A percentile compares a stretch with the other conserved stretches of the same genome.
Evolutionary conservation across 257 asterid species (phyloP).

Genomic region (Plantago elongata): DNA sequence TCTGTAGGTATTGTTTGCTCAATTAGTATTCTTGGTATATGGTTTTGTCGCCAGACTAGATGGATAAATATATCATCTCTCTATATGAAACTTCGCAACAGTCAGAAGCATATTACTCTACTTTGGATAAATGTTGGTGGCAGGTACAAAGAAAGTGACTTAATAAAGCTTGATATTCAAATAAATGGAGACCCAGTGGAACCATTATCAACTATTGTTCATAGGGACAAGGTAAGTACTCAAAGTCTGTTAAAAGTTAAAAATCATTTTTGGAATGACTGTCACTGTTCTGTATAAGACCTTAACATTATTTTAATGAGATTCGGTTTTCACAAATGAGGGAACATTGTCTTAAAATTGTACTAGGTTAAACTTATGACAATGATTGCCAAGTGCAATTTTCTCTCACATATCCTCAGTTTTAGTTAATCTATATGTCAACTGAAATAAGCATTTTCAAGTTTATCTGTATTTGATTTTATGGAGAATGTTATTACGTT

Average conservation of each 20-base stretch:
- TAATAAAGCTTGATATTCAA: constrained; percentile 93
- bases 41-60: too few relatives aligned
- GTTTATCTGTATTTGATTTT: neutral
- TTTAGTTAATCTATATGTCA: neutral
- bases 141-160: constrained; percentile 85
- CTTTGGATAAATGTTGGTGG: constrained; percentile 20
- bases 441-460: neutral
- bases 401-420: neutral
- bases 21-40: too few relatives aligned
- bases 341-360: too few relatives aligned
- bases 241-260: constrained; percentile 6
- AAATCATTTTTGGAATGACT: neutral
- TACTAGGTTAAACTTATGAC: too few relatives aligned
- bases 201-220: constrained; percentile 95
- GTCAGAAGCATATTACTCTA: constrained; percentile 2
- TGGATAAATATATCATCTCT: neutral
- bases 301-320: neutral
- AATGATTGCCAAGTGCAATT: neutral
- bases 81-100: neutral
- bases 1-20: too few relatives aligned
- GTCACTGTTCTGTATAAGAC: constrained; percentile 8
- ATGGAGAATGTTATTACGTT: constrained; percentile 4
- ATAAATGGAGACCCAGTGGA: constrained; percentile 92
- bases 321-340: neutral
- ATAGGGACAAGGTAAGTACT: constrained; percentile 81